A percentile compares a stretch with the other conserved stretches of the same genome.
These are phyloP conservation scores for Syncephalastrum contaminatum DNA, from an alignment of 371 early-diverging fungal species.

Conservation along the genomic window DNA sequence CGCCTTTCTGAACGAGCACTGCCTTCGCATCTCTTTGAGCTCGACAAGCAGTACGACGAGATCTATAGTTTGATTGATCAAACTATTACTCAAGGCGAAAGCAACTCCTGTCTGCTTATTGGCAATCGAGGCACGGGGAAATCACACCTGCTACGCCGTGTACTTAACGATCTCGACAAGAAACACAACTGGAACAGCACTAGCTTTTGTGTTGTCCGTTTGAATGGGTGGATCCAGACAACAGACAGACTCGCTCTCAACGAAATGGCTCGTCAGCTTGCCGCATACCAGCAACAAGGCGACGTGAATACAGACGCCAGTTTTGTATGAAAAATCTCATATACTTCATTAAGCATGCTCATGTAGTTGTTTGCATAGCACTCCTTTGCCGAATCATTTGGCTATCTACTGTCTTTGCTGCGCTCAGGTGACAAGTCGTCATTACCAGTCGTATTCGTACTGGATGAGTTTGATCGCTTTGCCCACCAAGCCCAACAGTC, in stretches of 20 bases:
- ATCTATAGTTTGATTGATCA: conserved; percentile 53
- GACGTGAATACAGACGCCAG: neutral
- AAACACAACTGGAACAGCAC: conserved; percentile 18
- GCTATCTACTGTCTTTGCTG: conserved; percentile 62
- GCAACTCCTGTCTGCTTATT: conserved; percentile 74
- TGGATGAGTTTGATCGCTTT: conserved; percentile 92
- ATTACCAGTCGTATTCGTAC: conserved; percentile 75
- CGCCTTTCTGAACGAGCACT: conserved; percentile 46
- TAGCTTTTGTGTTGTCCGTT: conserved; percentile 64
- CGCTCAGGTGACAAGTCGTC: conserved; percentile 55
- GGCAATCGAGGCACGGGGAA: conserved; percentile 82
- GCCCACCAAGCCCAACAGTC: conserved; percentile 88
- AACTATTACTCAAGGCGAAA: conserved; percentile 67
- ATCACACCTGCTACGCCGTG: conserved; percentile 39
- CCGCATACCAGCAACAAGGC: conserved; percentile 26
- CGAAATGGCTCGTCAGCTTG: conserved; percentile 81
- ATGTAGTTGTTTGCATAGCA: conserved; percentile 21
- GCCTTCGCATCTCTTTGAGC: conserved; percentile 47
- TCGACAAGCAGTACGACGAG: conserved; percentile 63
- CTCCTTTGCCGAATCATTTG: conserved; percentile 68
- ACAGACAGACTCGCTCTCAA: conserved; percentile 80
- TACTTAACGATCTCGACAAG: conserved; percentile 34
- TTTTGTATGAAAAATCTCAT: too few relatives aligned
- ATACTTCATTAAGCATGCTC: too few relatives aligned
- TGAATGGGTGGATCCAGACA: conserved; percentile 83